phyloP scores from a whole-genome alignment of 1,284 basidiomycete species.

The Chalciporus sp. region DNA sequence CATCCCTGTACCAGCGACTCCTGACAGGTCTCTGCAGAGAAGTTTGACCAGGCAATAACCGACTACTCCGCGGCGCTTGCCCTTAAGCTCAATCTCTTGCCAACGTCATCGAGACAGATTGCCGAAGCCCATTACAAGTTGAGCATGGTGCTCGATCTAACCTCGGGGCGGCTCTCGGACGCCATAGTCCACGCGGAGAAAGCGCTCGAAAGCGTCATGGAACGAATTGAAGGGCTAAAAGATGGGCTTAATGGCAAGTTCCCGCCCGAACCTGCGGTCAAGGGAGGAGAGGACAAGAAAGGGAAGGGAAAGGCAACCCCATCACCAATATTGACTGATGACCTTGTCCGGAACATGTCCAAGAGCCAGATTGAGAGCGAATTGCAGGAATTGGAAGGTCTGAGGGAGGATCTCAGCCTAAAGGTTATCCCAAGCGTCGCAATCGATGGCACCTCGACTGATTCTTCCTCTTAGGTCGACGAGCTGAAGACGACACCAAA shows the following conservation, averaged over 20 bases:
- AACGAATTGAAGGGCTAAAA: slow-evolving; percentile 65
- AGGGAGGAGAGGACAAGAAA: slow-evolving; percentile 43
- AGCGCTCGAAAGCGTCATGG: slow-evolving; percentile 75
- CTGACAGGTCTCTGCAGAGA: slow-evolving; percentile 56
- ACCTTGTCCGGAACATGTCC: slow-evolving; percentile 60
- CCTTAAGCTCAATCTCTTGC: slow-evolving; percentile 73
- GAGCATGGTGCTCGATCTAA: slow-evolving; percentile 86
- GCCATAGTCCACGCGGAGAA: slow-evolving; percentile 79
- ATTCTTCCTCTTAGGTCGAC: slow-evolving; percentile 60
- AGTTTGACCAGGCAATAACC: slow-evolving; percentile 87
- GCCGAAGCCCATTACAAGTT: slow-evolving; percentile 91
- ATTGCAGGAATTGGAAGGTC: slow-evolving; percentile 73
- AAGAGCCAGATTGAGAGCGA: slow-evolving; percentile 73
- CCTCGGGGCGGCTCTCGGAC: slow-evolving; percentile 76
- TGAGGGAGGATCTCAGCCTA: slow-evolving; percentile 77
- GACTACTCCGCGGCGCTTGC: slow-evolving; percentile 78
- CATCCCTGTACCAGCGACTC: not conserved
- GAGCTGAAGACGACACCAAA: slow-evolving; percentile 82
- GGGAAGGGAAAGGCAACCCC: slow-evolving; percentile 67
- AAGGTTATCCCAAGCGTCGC: slow-evolving; percentile 54
- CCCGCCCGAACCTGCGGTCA: slow-evolving; percentile 23
- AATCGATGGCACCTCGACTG: not conserved
- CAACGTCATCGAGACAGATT: slow-evolving; percentile 80
- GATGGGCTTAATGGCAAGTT: slow-evolving; percentile 50
- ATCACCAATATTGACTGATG: slow-evolving; percentile 47